Percentiles rank a stretch among this genome's conserved stretches.
These are phyloP conservation scores for Sporobolomyces roseus DNA, from an alignment of 768 basidiomycete species.

Conservation along the genomic window DNA sequence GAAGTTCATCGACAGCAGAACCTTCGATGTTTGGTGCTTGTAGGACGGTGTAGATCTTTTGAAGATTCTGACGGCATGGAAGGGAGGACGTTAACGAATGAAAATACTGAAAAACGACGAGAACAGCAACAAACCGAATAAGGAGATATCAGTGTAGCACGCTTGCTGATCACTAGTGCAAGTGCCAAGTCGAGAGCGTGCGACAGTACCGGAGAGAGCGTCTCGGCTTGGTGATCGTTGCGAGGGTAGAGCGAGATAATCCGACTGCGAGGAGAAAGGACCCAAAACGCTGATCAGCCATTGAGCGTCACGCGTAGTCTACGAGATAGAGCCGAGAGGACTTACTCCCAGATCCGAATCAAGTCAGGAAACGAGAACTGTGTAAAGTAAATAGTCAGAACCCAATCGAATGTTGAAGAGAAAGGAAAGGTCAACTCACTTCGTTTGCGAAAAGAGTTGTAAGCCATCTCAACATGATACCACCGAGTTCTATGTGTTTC, in stretches of 20 bases:
- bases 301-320: too few species aligned
- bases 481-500: slow-evolving; percentile 26
- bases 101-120: too few species aligned
- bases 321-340: too few species aligned
- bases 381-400: background rate
- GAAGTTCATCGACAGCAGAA: slow-evolving; percentile 26
- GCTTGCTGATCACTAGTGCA: slow-evolving; percentile 28
- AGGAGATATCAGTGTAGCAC: slow-evolving; percentile 24
- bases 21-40: slow-evolving; percentile 27
- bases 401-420: background rate
- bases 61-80: slow-evolving; percentile 5
- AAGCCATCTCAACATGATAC: slow-evolving; percentile 29
- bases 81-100: background rate
- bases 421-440: background rate
- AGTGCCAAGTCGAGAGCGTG: slow-evolving; percentile 38
- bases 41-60: slow-evolving; percentile 18
- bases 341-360: slow-evolving; percentile 37
- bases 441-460: slow-evolving; percentile 38
- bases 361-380: slow-evolving; percentile 36
- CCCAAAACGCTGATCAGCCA: too few species aligned
- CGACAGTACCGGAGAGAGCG: slow-evolving; percentile 34
- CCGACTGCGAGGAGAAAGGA: slow-evolving; percentile 15
- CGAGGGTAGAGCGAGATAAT: slow-evolving; percentile 32
- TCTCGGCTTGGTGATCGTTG: background rate
- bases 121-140: slow-evolving; percentile 8